Conservation (phyloP, 257 asterid genomes). For the Nicotiana obtusifolia region DNA sequence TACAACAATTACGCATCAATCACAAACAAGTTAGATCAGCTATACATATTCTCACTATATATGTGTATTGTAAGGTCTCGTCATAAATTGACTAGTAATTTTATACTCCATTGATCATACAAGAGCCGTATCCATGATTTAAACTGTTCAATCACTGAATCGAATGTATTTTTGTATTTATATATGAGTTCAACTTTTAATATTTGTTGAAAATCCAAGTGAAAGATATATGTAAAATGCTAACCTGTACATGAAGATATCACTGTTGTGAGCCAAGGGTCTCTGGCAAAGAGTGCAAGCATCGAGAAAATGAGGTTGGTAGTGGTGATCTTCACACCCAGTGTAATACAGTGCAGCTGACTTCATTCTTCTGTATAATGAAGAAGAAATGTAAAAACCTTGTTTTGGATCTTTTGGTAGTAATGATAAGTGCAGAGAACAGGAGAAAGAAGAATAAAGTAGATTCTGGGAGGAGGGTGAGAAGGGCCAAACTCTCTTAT, state of each 20-base stretch:
- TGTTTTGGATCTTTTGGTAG: background rate
- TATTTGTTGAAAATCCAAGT: background rate
- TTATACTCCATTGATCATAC: background rate
- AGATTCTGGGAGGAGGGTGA: conserved; percentile 19
- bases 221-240: background rate
- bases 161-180: background rate
- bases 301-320: conserved; percentile 80
- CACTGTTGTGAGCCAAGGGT: conserved; percentile 53
- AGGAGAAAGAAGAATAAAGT: conserved; percentile 3
- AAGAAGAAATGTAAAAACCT: background rate
- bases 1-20: no score
- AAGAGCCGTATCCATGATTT: background rate
- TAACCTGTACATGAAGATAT: conserved; percentile 97
- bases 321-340: conserved; percentile 40
- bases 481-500: conserved; percentile 18
- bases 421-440: background rate
- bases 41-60: background rate
- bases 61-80: background rate
- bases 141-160: background rate
- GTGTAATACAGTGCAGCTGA: conserved; percentile 25
- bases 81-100: background rate
- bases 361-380: background rate
- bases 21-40: background rate
- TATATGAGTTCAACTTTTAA: background rate
- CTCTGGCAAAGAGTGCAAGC: conserved; percentile 68